Base-by-base conservation (phyloP, 2,329 filamentous ascomycete species). In the Dactylellina drechsleri region DNA sequence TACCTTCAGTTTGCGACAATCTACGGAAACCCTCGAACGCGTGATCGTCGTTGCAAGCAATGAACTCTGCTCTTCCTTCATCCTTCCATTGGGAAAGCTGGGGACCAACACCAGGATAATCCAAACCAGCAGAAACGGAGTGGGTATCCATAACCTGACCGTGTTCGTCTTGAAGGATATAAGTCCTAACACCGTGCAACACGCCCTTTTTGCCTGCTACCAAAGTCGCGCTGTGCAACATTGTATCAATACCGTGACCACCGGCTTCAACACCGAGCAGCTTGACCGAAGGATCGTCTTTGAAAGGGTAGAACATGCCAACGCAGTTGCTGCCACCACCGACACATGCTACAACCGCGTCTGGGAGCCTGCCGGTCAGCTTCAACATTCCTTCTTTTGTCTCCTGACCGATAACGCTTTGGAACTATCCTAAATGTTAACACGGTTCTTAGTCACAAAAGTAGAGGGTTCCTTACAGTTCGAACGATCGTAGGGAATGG, bases 261-360 rank as follows among this genome's bases (percentile, higher is more conserved):
- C 92, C 95, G 12, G 95, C 95, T 84, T 99, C 95, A 1, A 99
- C 93, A 77, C 95, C 95, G 12, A 98, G 85, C 2, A 97, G 87
- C 83, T 93, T 93, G 75, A 99, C 95, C 75, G 86, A 89, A 0
- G 87, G 86, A 80, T 99, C 94, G 49, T 92, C 89, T 77, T 91
- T 87, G 84, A 99, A 99, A 61, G 95, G 95, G 83, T 94, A 96
- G 85, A 99, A 99, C 93, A 98, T 99, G 84, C 95, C 95, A 2
- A 91, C 90, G 1, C 95, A 95, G 81, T 99, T 99, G 82, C 90
- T 93, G 72, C 95, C 95, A 78, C 95, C 95, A 66, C 95, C 95
- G 12, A 99, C 95, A 80, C 95, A 99, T 8, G 95, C 95, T 15
- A 99, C 92, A 20, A 99, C 93, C 0, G 93, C 95, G 79, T 99